Evolutionary conservation across 768 basidiomycete species (phyloP).

Genomic region (Phanerochaete sordida): DNA sequence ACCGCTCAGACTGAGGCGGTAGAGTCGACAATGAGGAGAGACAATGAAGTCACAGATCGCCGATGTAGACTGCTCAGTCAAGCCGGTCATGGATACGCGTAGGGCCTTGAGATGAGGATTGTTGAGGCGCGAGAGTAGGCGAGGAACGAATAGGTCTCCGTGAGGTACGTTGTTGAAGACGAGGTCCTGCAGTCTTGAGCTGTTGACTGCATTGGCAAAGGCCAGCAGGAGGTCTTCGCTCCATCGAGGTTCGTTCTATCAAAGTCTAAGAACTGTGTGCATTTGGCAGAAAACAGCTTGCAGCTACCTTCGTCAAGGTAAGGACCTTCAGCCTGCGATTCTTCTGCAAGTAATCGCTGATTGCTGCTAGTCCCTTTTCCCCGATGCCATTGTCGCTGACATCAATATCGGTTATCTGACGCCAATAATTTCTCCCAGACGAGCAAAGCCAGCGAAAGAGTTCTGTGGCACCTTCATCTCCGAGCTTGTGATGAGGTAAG

Average conservation of each 20-base stretch:
- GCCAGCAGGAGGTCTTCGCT: not conserved
- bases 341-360: not conserved
- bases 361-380: not conserved
- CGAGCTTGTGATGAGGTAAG: not conserved
- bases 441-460: not conserved
- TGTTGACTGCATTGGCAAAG: not conserved
- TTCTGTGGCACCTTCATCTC: not conserved
- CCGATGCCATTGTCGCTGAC: not conserved
- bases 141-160: not conserved
- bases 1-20: not conserved
- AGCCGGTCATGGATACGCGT: not conserved
- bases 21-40: not conserved
- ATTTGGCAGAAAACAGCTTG: too few relatives aligned
- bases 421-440: not conserved
- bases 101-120: not conserved
- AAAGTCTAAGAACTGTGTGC: too few relatives aligned
- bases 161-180: not conserved
- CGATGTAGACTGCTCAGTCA: not conserved
- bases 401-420: not conserved
- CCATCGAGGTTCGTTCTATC: not conserved
- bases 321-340: not conserved
- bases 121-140: not conserved
- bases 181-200: not conserved
- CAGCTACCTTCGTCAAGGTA: not conserved
- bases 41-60: not conserved